These are phyloP conservation scores for Cystofilobasidium macerans DNA, from an alignment of 768 basidiomycete species.

Conservation along the genomic window DNA sequence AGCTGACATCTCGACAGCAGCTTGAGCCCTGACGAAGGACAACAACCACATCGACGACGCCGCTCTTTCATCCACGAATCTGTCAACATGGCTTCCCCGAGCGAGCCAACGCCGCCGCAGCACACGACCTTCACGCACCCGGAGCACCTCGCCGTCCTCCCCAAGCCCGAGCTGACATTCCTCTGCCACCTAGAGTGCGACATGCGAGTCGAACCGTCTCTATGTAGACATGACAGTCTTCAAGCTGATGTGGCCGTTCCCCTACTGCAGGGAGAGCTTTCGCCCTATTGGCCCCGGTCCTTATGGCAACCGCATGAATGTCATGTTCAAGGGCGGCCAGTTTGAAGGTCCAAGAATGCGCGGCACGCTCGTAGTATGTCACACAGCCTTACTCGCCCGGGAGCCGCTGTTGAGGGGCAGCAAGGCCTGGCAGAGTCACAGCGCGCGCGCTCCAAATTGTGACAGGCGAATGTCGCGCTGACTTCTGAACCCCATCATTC, in stretches of 20 bases:
- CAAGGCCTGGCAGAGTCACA: too few relatives aligned
- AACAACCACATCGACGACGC: too few relatives aligned
- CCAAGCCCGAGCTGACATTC: constrained; percentile 27
- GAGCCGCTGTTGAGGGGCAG: too few relatives aligned
- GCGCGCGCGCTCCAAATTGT: too few relatives aligned
- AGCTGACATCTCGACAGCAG: too few relatives aligned
- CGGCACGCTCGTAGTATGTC: constrained; percentile 23
- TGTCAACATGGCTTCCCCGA: too few relatives aligned
- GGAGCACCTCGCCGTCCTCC: constrained; percentile 25
- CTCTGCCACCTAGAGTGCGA: constrained; percentile 32
- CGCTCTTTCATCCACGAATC: too few relatives aligned
- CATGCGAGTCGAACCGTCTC: too few relatives aligned
- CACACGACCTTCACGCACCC: constrained; percentile 28
- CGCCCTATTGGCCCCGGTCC: constrained; percentile 29
- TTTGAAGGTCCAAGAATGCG: constrained; percentile 30
- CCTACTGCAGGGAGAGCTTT: constrained; percentile 30
- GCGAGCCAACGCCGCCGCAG: constrained; percentile 7
- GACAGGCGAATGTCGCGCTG: too few relatives aligned
- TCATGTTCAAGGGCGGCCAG: constrained; percentile 29
- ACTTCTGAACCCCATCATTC: background rate
- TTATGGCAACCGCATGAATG: constrained; percentile 29
- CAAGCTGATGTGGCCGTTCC: background rate
- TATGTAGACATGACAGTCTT: too few relatives aligned
- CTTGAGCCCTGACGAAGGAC: too few relatives aligned
- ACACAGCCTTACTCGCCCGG: background rate